These are phyloP conservation scores for Penicillium sp. DNA, from an alignment of 2,329 filamentous ascomycete genomes.

Conservation along the genomic window DNA sequence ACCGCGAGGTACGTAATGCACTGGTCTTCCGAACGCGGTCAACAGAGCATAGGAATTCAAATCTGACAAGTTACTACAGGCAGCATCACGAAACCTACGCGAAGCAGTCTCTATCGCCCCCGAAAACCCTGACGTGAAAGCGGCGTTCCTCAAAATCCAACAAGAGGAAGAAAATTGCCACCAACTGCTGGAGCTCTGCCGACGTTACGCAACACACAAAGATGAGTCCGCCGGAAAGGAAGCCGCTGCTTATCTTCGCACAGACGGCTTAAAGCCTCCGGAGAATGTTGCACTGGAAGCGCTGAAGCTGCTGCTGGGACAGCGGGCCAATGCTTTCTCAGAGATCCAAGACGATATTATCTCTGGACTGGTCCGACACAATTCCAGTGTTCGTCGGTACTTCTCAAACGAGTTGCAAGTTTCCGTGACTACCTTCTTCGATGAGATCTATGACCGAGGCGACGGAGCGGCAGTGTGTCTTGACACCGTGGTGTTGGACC, in stretches of 20 bases:
- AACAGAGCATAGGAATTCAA: not conserved
- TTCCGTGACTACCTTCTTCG: constrained; percentile 49
- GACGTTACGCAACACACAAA: constrained; percentile 41
- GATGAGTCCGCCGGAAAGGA: constrained; percentile 47
- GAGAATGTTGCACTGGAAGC: constrained; percentile 44
- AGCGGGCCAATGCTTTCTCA: constrained; percentile 37
- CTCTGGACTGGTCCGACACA: constrained; percentile 47
- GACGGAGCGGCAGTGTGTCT: constrained; percentile 49
- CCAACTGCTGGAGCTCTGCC: constrained; percentile 46
- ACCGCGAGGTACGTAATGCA: constrained; percentile 42
- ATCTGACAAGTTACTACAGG: constrained; percentile 26
- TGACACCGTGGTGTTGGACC: constrained; percentile 47
- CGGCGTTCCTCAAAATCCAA: constrained; percentile 46
- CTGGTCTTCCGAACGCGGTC: not conserved
- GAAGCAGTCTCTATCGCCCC: constrained; percentile 50
- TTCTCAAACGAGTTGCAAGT: constrained; percentile 44
- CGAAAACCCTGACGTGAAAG: constrained; percentile 46
- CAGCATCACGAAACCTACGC: constrained; percentile 49
- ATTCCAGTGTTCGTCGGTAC: constrained; percentile 42
- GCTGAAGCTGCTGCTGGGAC: constrained; percentile 43
- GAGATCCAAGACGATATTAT: constrained; percentile 48
- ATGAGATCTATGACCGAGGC: constrained; percentile 50
- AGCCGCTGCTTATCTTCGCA: constrained; percentile 43
- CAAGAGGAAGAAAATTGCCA: constrained; percentile 44
- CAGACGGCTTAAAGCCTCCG: constrained; percentile 45